phyloP scores from a whole-genome alignment of 1,284 basidiomycete genomes.

The Pseudozyma thailandica region DNA sequence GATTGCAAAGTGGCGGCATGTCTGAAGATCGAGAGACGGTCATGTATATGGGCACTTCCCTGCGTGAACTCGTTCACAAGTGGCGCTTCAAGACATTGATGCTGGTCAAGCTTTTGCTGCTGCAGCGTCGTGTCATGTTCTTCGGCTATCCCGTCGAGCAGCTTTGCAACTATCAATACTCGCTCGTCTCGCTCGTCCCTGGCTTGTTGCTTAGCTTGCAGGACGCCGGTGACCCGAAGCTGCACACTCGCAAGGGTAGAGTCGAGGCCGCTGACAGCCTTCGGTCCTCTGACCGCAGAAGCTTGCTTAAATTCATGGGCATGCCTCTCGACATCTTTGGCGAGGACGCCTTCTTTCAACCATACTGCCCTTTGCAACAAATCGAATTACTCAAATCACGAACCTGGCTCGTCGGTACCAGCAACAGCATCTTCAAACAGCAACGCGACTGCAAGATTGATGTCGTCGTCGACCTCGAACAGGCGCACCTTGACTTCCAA shows the following conservation, averaged over 20 bases:
- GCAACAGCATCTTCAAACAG: constrained; percentile 94
- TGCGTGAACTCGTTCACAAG: constrained; percentile 90
- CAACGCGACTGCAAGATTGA: constrained; percentile 85
- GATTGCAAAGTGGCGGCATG: constrained; percentile 52
- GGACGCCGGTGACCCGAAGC: constrained; percentile 88
- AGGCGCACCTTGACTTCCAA: constrained; percentile 66
- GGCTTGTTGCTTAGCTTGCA: constrained; percentile 85
- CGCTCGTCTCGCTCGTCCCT: constrained; percentile 73
- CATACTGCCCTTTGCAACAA: constrained; percentile 95
- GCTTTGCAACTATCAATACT: constrained; percentile 97
- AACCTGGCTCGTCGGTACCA: constrained; percentile 85
- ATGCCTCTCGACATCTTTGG: constrained; percentile 79
- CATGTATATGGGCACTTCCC: constrained; percentile 88
- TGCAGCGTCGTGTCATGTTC: constrained; percentile 87
- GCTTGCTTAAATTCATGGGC: constrained; percentile 89
- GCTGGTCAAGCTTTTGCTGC: constrained; percentile 90
- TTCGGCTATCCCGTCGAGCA: constrained; percentile 96
- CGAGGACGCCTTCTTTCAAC: constrained; percentile 90
- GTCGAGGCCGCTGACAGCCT: constrained; percentile 73
- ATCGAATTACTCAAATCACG: constrained; percentile 85
- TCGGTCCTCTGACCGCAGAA: constrained; percentile 87
- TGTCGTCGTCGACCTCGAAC: constrained; percentile 79
- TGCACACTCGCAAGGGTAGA: constrained; percentile 71
- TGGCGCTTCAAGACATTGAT: constrained; percentile 93
- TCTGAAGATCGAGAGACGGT: constrained; percentile 51